Percentiles rank a stretch among this genome's conserved stretches.
These are phyloP conservation scores for Backusella luteola DNA, from an alignment of 192 early-diverging fungal genomes.

Conservation along the genomic window DNA sequence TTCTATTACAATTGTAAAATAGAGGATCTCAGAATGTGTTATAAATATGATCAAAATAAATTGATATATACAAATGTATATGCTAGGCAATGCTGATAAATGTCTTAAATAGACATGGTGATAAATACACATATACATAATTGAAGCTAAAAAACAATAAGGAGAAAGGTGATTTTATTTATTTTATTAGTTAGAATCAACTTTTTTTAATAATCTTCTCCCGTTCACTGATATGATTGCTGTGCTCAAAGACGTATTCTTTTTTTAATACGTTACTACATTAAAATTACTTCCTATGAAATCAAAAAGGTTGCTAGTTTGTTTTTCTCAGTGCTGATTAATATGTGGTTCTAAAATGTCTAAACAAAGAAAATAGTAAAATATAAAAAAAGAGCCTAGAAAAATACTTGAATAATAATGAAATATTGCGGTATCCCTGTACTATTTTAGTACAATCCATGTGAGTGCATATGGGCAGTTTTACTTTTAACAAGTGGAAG, in stretches of 20 bases:
- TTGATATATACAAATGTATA: neutral
- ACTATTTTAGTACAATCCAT: slow-evolving; percentile 3
- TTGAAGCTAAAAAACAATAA: neutral
- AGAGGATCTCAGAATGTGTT: neutral
- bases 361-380: neutral
- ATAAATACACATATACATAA: neutral
- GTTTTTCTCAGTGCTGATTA: neutral
- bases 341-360: neutral
- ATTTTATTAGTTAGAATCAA: neutral
- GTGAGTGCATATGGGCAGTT: neutral
- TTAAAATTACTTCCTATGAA: neutral
- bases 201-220: neutral
- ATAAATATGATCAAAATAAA: neutral
- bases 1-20: neutral
- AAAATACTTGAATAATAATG: neutral
- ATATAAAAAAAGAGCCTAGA: neutral
- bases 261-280: neutral
- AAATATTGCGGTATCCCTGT: neutral
- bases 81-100: neutral
- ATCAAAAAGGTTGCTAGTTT: neutral
- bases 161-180: neutral
- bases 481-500: neutral
- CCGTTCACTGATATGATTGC: neutral
- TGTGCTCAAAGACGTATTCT: neutral
- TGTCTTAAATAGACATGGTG: neutral